Base-by-base conservation (phyloP, 768 basidiomycete genomes). In the Pisolithus microcarpus region DNA sequence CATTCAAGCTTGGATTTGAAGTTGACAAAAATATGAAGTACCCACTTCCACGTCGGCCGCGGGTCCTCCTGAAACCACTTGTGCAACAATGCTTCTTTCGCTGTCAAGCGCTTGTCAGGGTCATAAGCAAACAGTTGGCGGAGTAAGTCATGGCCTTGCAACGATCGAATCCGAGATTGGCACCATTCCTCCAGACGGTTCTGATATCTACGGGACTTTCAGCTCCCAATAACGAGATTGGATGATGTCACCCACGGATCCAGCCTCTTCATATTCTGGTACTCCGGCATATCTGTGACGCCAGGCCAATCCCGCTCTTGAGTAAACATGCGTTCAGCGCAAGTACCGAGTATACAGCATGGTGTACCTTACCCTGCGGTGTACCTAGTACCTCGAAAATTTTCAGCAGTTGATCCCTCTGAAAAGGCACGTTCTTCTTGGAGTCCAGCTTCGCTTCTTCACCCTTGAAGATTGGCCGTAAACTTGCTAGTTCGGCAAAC, bases 351-450 rank as follows among this genome's bases (percentile, higher is more conserved):
- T 40, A 26, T 38, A 38, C 43, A 21, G 52, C 4, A 6, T 18
- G 45, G 18, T 43, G 38, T 11, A 52, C 18, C 1, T 58, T 59
- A 91, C 93, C 84, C 47, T 87, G 79, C 40, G 94, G 87, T 5
- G 87, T 91, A 5, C 96, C 94, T 16, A 96, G 67, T 0, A 98
- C 85, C 59, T 99, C 96, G 52, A 97, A 86, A n/a, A 99, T 96
- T 70, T 91, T 94, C 24, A 89, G 70, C 52, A 98, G 76, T 61
- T 99, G 96, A 66, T 98, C 96, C 50, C 85, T 77, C 65, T 99
- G 96, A 65, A 98, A 99, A 0, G 96, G 96, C 0, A 98, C 85
- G 52, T 91, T 92, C 75, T 98, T 98, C 75, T 97, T 95, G 26
- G 85, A 82, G 63, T 98, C 96, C 39, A 97, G 68, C 67, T 99